A percentile compares a stretch with the other conserved stretches of the same genome.
Conservation (phyloP, 495 filamentous ascomycete species). For the Penicillium waksmanii region DNA sequence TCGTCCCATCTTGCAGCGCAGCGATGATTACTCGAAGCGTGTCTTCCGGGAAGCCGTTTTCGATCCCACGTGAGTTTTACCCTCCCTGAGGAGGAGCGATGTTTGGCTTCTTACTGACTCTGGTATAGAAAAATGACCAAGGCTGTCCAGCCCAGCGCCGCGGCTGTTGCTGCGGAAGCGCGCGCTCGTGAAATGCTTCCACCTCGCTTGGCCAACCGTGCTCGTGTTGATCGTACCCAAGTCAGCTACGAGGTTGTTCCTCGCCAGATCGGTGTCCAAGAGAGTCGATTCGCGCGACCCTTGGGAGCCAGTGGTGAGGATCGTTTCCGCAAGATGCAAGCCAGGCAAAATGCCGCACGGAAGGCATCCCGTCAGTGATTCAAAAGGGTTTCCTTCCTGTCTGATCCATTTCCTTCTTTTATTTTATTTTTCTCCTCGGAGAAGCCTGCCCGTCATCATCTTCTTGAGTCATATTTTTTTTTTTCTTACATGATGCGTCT, state of each 20-base stretch:
- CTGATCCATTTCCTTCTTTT: not conserved
- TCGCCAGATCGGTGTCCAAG: constrained; percentile 55
- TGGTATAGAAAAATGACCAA: constrained; percentile 49
- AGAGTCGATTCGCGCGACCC: constrained; percentile 60
- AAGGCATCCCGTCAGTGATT: constrained; percentile 5
- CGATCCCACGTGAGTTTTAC: constrained; percentile 56
- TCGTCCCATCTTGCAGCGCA: constrained; percentile 89
- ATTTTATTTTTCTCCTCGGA: not conserved
- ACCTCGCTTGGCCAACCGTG: constrained; percentile 69
- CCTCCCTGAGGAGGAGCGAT: not conserved
- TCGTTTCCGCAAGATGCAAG: constrained; percentile 80
- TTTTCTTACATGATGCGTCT: constrained; percentile 12
- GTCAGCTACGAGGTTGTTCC: constrained; percentile 84
- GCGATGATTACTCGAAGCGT: constrained; percentile 87
- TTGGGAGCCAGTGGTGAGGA: constrained; percentile 76
- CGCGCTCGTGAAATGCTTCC: constrained; percentile 73
- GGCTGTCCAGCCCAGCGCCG: constrained; percentile 50
- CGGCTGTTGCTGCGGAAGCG: constrained; percentile 62
- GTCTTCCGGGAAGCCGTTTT: constrained; percentile 58
- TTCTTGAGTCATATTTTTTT: constrained; percentile 8
- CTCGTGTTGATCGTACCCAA: constrained; percentile 67
- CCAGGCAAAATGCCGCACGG: constrained; percentile 59
- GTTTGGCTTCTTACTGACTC: constrained; percentile 21
- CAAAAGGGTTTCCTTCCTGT: not conserved
- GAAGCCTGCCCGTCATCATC: not conserved